These are phyloP conservation scores for Mycena maculata DNA, from an alignment of 768 basidiomycete species.

Conservation along the genomic window DNA sequence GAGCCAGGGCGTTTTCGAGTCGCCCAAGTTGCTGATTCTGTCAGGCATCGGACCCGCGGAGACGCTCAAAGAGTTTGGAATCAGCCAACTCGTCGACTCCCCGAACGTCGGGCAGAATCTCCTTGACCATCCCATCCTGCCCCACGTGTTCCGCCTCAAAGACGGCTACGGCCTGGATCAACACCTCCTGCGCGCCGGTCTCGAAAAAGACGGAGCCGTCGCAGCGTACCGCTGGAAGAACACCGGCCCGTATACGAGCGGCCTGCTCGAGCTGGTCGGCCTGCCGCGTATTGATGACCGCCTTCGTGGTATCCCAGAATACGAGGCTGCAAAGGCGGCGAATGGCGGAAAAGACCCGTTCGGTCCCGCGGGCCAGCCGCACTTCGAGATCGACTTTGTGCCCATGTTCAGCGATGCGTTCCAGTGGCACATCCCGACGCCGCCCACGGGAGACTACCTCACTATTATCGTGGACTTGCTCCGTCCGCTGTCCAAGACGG, in stretches of 20 bases:
- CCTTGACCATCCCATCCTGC: conserved; percentile 27
- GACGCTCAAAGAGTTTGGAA: conserved; percentile 25
- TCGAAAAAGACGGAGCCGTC: conserved; percentile 29
- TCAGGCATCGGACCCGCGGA: conserved; percentile 30
- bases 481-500: conserved; percentile 25
- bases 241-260: conserved; percentile 27
- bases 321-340: conserved; percentile 26
- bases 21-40: conserved; percentile 27
- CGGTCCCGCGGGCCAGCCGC: conserved; percentile 27
- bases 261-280: conserved; percentile 27
- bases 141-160: conserved; percentile 30
- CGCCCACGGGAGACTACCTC: conserved; percentile 19
- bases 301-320: conserved; percentile 26
- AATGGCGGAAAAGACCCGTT: conserved; percentile 30
- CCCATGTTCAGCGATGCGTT: conserved; percentile 33
- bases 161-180: conserved; percentile 32
- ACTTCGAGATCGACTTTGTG: conserved; percentile 31
- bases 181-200: conserved; percentile 28
- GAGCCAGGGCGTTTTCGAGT: conserved; percentile 27
- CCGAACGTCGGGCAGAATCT: conserved; percentile 26
- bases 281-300: conserved; percentile 31
- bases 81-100: conserved; percentile 22
- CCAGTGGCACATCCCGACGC: conserved; percentile 33
- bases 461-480: conserved; percentile 29
- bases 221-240: conserved; percentile 31